phyloP scores from a whole-genome alignment of 306 rosid species.

The Astragalus glycyphyllos region DNA sequence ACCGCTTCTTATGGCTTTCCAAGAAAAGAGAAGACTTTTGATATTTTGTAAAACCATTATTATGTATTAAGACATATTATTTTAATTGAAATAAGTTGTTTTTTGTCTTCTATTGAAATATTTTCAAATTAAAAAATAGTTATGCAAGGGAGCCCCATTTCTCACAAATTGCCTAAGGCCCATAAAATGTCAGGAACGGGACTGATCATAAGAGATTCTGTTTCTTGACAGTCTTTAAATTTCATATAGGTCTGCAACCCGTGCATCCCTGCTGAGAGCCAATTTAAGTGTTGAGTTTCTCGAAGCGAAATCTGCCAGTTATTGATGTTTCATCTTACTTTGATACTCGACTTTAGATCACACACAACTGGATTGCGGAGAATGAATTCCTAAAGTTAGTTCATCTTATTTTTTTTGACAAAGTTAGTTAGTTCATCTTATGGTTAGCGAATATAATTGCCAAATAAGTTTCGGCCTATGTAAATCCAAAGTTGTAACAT shows the following conservation, averaged over 20 bases:
- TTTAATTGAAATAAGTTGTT: no score
- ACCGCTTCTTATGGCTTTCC: no score
- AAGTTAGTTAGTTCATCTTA: constrained; percentile 24
- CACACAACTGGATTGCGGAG: not conserved
- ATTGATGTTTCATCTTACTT: not conserved
- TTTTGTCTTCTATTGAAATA: no score
- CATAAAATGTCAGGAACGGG: no score
- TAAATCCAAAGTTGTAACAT: not conserved
- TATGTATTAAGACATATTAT: no score
- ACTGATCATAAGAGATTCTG: not conserved
- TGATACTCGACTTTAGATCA: constrained; percentile 21
- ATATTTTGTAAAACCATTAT: no score
- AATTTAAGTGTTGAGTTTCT: constrained; percentile 9
- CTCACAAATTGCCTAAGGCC: no score
- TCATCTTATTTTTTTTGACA: no score
- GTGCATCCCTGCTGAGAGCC: constrained; percentile 1
- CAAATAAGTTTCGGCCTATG: constrained; percentile 32
- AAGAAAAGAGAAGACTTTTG: no score
- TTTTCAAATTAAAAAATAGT: no score
- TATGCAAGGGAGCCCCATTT: no score
- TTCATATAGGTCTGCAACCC: constrained; percentile 15
- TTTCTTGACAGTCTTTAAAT: constrained; percentile 25
- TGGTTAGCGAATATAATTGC: constrained; percentile 16
- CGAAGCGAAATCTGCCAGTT: constrained; percentile 10
- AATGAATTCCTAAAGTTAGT: constrained; percentile 17